Base-by-base conservation (phyloP, 164 flowering plant species). In the Cinnamomum chago region DNA sequence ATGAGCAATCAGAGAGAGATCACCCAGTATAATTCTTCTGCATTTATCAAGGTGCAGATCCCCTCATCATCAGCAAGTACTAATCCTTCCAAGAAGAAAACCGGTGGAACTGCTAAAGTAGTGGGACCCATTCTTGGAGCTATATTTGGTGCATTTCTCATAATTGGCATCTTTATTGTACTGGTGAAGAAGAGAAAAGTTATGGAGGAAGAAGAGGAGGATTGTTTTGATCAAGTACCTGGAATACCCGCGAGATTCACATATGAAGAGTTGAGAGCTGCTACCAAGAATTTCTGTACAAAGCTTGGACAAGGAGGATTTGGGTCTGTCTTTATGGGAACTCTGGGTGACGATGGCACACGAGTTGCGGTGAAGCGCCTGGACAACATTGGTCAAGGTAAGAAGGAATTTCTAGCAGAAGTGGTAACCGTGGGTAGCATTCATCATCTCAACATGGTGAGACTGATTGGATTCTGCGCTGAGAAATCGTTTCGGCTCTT, bases 281-380 rank as follows among this genome's bases (percentile, higher is more conserved):
- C 23, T 14, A 64, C 67, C 2, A 7, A 64, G 24, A 25, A 64
- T 24, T 64, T 64, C 27, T 40, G 47, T 40, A 40, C 9, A 40
- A 40, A 40, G 10, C 47, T 40, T 40, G 47, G 47, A 40, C 47
- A 40, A 1, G 47, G 47, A 40, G 47, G 47, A 40, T 40, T 40
- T 40, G 47, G 47, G 3, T 40, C 47, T 28, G 80, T 79, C 28
- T 82, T 72, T 68, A 67, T 75, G 68, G 84, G 82, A 11, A 17
- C 27, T 5, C 65, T 79, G 2, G 68, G 15, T 0, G 68, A 77
- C 66, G 78, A 77, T 67, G 78, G 76, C 35, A 78, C 76, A 2
- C 67, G 70, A 50, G 68, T 82, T 70, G 84, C 81, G 33, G 84
- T 82, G 52, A 82, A 82, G 73, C 67, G 76, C 5, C 68, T 81